Evolutionary conservation across 1,284 basidiomycete species (phyloP), one percentile per base, ranked within the genome.

Genomic region (Ceraceosorus guamensis): DNA sequence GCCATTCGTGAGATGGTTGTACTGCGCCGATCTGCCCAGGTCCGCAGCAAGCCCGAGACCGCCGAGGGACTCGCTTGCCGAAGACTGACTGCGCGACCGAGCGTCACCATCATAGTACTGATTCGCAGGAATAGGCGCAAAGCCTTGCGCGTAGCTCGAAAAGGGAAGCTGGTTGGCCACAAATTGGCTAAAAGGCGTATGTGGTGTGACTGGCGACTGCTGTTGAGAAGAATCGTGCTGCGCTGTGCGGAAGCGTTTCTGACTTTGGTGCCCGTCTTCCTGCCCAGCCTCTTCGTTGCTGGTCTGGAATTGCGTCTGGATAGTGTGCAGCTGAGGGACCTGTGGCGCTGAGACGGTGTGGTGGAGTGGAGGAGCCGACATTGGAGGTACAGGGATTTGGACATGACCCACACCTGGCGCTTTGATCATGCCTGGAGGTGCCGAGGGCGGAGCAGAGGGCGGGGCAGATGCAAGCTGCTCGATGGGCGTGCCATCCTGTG

Each of bases 361-460:
- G 31, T 41, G 16, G 11, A 39, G 43, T 2, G 57, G 52, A 13
- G 58, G 53, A 7, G 58, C 55, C 10, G 56, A 57, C 4, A 48
- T 44, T 8, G 56, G 56, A 14, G 37, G 52, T 7, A 30, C 45
- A 14, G 56, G 56, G 3, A 33, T 44, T 31, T n/a, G 31, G 16
- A 10, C 18, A 24, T 52, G 4, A 24, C 24, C 24, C 45, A 46
- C 24, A 37, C 50, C 31, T 44, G 54, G 48, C 34, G 35, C 32
- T 32, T 44, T 39, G 11, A 41, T 41, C 52, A 57, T 30, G 16
- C 37, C 46, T 5, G 58, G 58, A 18, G 58, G 58, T 8, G 58
- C 58, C n/a, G 58, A 60, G 8, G 58, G 55, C 5, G 54, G 48
- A 39, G 54, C 45, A 31, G 54, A 35, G 13, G 58, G 58, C 51